phyloP scores from a whole-genome alignment of 1,139 yeast genomes.

The Suhomyces anneliseae region DNA sequence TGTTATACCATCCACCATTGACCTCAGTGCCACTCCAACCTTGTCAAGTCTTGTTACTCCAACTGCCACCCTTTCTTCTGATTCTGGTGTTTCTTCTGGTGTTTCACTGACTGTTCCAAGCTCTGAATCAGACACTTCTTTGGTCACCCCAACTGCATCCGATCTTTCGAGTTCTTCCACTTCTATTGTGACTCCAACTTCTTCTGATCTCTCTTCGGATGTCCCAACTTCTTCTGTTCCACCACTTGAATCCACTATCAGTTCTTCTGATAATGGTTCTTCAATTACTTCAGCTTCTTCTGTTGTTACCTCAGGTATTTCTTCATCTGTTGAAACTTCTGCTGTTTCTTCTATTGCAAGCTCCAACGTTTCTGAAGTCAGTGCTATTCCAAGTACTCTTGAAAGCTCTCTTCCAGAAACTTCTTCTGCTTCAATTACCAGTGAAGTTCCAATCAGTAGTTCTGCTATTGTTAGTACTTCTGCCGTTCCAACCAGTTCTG shows the following conservation, averaged over 20 bases:
- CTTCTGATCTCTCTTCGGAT: neutral
- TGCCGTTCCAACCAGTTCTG: neutral
- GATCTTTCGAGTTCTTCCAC: neutral
- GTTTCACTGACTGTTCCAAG: conserved; percentile 3
- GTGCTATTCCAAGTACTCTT: neutral
- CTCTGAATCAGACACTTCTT: neutral
- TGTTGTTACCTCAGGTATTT: neutral
- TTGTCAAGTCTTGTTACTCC: conserved; percentile 2
- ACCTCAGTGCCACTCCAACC: conserved; percentile 1
- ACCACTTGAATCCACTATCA: neutral
- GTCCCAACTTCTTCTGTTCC: neutral
- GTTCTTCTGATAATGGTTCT: neutral
- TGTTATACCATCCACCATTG: conserved; percentile 3
- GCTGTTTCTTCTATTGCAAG: neutral
- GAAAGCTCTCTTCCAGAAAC: neutral
- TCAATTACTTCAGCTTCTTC: neutral
- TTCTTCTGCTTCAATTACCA: conserved; percentile 3
- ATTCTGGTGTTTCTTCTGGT: conserved; percentile 5
- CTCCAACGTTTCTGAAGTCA: neutral
- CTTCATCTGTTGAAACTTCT: neutral
- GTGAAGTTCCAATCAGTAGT: conserved; percentile 10
- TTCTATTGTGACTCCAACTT: conserved; percentile 2
- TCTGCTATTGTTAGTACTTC: neutral
- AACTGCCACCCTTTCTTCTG: conserved; percentile 6
- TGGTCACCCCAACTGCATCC: conserved; percentile 3